Evolutionary conservation across 2,329 filamentous ascomycete species (phyloP).

Genomic region (Sporothrix globosa): DNA sequence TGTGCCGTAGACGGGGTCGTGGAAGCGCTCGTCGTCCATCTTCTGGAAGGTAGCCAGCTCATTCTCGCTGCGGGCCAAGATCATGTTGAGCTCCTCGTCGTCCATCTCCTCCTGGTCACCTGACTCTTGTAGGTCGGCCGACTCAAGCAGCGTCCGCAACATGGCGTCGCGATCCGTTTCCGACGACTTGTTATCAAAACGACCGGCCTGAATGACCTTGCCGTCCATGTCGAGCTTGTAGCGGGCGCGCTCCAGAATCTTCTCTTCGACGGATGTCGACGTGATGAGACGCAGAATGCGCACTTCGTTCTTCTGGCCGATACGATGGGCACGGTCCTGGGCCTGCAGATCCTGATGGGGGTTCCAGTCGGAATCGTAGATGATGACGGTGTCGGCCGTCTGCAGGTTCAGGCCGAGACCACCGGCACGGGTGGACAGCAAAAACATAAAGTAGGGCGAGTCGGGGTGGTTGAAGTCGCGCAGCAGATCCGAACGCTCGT

Average conservation of each 20-base stretch:
- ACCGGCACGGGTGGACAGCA: constrained; percentile 97
- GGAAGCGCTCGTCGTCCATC: constrained; percentile 75
- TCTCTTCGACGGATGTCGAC: constrained; percentile 96
- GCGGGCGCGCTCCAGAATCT: constrained; percentile 93
- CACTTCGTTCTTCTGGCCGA: constrained; percentile 99
- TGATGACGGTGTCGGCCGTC: constrained; percentile 98
- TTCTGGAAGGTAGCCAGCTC: constrained; percentile 79
- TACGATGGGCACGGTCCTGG: constrained; percentile 99
- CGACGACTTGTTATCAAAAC: constrained; percentile 99
- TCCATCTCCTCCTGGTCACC: constrained; percentile 96
- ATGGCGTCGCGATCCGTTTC: constrained; percentile 98
- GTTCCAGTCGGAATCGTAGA: constrained; percentile 99
- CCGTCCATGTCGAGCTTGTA: constrained; percentile 99
- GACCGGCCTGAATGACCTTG: constrained; percentile 98
- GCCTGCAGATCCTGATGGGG: constrained; percentile 98
- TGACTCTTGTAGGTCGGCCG: constrained; percentile 68
- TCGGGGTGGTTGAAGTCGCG: constrained; percentile 85
- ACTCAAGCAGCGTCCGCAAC: constrained; percentile 88
- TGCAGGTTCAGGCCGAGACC: constrained; percentile 96
- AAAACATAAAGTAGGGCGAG: constrained; percentile 95
- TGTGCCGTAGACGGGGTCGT: constrained; percentile 71
- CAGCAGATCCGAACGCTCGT: constrained; percentile 90
- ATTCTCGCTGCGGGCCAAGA: constrained; percentile 84
- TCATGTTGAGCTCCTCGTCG: constrained; percentile 93
- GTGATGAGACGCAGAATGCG: constrained; percentile 94